phyloP scores from a whole-genome alignment of 2,329 filamentous ascomycete species.

The Fusarium duplospermum region DNA sequence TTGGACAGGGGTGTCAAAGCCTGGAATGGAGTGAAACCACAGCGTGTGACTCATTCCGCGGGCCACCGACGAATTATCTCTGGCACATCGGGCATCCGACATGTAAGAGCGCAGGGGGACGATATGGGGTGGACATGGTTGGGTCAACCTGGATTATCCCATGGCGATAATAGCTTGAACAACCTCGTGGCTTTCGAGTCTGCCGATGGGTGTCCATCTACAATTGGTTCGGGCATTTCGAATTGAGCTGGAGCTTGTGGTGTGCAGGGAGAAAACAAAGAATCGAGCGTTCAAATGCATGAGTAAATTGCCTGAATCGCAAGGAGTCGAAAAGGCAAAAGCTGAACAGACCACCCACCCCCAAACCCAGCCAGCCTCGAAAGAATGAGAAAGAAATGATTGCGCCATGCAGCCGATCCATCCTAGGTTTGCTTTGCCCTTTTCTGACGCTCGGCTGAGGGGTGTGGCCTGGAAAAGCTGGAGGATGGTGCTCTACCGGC shows the following conservation, averaged over 20 bases:
- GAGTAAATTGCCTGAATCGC: slow-evolving; percentile 22
- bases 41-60: slow-evolving; percentile 44
- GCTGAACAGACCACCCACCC: slow-evolving; percentile 12
- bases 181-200: slow-evolving; percentile 28
- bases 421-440: slow-evolving; percentile 40
- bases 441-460: slow-evolving; percentile 38
- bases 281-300: slow-evolving; percentile 1
- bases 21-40: slow-evolving; percentile 45
- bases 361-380: slow-evolving; percentile 23
- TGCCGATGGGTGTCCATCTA: not conserved
- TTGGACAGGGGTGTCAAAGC: slow-evolving; percentile 38
- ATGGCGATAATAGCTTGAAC: slow-evolving; percentile 15
- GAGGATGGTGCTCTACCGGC: slow-evolving; percentile 17
- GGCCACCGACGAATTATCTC: slow-evolving; percentile 38
- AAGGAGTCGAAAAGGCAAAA: slow-evolving; percentile 34
- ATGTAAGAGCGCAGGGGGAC: slow-evolving; percentile 32
- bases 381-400: slow-evolving; percentile 42
- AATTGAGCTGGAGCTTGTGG: slow-evolving; percentile 21
- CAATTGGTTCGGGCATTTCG: slow-evolving; percentile 20
- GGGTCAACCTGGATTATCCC: slow-evolving; percentile 19
- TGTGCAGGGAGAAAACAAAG: slow-evolving; percentile 1
- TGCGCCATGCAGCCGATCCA: slow-evolving; percentile 43
- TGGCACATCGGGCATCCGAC: slow-evolving; percentile 31
- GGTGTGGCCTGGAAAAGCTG: slow-evolving; percentile 36
- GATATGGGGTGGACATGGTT: slow-evolving; percentile 15